A percentile compares a stretch with the other conserved stretches of the same genome.
phyloP scores from a whole-genome alignment of 352 stramenopile genomes.

The Pythium brassicae region DNA sequence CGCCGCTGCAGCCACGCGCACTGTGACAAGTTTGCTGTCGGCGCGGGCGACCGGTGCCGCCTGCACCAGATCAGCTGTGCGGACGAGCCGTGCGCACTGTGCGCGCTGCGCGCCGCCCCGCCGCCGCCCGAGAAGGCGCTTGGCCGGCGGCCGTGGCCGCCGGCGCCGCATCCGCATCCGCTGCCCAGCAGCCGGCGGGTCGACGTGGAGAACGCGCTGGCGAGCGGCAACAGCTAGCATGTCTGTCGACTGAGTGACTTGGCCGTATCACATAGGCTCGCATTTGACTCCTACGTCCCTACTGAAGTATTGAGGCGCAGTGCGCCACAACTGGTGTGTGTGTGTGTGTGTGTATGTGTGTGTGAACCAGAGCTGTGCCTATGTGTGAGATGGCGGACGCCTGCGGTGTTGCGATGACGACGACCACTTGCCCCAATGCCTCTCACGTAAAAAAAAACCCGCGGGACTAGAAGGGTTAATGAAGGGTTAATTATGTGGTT shows the following conservation, averaged over 20 bases:
- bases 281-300: no score
- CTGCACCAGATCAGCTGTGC: conserved; percentile 49
- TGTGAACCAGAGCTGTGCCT: no score
- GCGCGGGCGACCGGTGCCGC: conserved; percentile 23
- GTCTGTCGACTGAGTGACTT: no score
- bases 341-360: no score
- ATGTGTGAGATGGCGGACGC: no score
- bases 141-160: not conserved
- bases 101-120: conserved; percentile 23
- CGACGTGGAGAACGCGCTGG: conserved; percentile 9
- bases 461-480: no score
- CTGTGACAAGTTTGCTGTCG: conserved; percentile 61
- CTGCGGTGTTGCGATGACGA: no score
- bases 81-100: conserved; percentile 51
- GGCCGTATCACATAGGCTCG: no score
- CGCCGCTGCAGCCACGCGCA: conserved; percentile 47
- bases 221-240: conserved; percentile 3
- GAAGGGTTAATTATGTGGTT: no score
- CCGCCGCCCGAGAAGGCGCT: not conserved
- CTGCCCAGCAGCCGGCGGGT: not conserved
- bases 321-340: conserved; percentile 3
- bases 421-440: no score
- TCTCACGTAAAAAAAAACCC: no score
- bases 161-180: not conserved
- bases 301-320: no score